These are phyloP conservation scores for Suhomyces coccinellae DNA, from an alignment of 1,139 yeast genomes.

Conservation along the genomic window DNA sequence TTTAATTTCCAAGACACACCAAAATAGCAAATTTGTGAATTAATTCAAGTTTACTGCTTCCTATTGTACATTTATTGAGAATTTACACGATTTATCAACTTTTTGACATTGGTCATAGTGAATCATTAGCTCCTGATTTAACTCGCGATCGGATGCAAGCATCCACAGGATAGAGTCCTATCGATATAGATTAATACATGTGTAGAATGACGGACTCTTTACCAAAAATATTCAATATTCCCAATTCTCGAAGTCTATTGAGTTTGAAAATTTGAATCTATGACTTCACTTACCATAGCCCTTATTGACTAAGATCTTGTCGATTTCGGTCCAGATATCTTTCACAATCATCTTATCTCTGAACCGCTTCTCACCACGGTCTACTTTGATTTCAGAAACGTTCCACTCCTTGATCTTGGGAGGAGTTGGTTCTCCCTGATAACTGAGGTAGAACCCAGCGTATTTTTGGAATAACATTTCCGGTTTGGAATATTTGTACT, in stretches of 20 bases:
- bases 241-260: too few species aligned
- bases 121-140: too few species aligned
- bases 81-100: neutral
- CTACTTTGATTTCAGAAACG: constrained; percentile 73
- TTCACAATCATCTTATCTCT: constrained; percentile 86
- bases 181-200: constrained; percentile 1
- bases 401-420: constrained; percentile 82
- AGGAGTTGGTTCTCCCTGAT: constrained; percentile 80
- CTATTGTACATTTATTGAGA: neutral
- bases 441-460: constrained; percentile 78
- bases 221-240: too few species aligned
- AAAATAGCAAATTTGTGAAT: neutral
- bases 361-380: constrained; percentile 76
- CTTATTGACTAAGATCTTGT: constrained; percentile 53
- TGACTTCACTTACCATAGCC: constrained; percentile 33
- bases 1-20: too few species aligned
- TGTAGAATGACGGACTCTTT: constrained; percentile 1
- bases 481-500: constrained; percentile 83
- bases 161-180: too few species aligned
- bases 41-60: neutral
- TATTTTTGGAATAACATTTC: constrained; percentile 77
- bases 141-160: too few species aligned
- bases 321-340: constrained; percentile 78
- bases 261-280: neutral
- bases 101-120: neutral